phyloP scores from a whole-genome alignment of 139 green algal species.

The Auxenochlorella protothecoides region DNA sequence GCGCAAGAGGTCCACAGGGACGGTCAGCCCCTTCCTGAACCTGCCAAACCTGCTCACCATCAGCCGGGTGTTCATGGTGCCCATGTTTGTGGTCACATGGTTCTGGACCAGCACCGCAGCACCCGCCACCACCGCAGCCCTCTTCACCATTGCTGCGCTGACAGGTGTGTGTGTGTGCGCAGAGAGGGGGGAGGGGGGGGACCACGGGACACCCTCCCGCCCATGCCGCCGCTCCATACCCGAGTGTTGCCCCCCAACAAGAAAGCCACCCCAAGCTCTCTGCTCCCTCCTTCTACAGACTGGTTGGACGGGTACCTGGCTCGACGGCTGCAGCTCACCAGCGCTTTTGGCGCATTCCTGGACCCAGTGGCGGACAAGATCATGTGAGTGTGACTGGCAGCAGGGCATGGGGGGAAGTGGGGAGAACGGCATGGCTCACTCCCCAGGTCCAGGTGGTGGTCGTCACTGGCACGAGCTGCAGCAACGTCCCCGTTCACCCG shows the following conservation, averaged over 20 bases:
- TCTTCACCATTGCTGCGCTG: slow-evolving; percentile 44
- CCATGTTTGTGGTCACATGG: slow-evolving; percentile 52
- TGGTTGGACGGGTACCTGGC: slow-evolving; percentile 94
- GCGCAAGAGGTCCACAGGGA: not conserved
- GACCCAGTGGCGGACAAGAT: slow-evolving; percentile 96
- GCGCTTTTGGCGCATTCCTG: slow-evolving; percentile 90
- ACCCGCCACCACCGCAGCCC: slow-evolving; percentile 18
- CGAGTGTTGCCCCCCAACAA: too few relatives aligned
- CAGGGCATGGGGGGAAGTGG: not conserved
- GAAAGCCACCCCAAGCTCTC: not conserved
- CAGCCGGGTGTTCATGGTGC: slow-evolving; percentile 52
- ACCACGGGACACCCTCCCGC: too few relatives aligned
- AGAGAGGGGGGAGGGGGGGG: too few relatives aligned
- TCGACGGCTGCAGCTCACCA: slow-evolving; percentile 41
- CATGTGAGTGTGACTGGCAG: slow-evolving; percentile 4
- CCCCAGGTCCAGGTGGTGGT: too few relatives aligned
- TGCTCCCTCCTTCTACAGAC: slow-evolving; percentile 80
- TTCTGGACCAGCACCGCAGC: slow-evolving; percentile 12
- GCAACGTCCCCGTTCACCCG: not conserved
- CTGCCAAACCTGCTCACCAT: slow-evolving; percentile 64
- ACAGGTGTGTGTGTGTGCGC: too few relatives aligned
- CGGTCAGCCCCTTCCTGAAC: slow-evolving; percentile 11
- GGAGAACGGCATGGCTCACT: not conserved
- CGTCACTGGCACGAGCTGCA: not conserved
- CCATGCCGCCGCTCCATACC: too few relatives aligned